Percentiles rank a stretch among this genome's conserved stretches.
These are phyloP conservation scores for Acaromyces ingoldii DNA, from an alignment of 1,284 basidiomycete species.

Conservation along the genomic window DNA sequence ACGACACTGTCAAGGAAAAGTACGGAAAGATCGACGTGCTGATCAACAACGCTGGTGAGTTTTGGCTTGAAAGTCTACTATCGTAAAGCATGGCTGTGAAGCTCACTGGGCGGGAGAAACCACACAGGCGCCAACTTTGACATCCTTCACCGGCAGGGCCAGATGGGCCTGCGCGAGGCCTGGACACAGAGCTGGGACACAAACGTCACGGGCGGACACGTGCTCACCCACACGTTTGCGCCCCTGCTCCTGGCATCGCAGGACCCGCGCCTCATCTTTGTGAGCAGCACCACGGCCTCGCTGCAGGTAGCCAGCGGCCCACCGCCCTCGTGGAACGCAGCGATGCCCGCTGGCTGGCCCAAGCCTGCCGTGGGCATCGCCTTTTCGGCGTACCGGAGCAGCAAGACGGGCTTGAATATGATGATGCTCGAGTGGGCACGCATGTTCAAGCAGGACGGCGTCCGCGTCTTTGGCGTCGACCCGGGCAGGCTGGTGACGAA, in stretches of 20 bases:
- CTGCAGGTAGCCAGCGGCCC: neutral
- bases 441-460: neutral
- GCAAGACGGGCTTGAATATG: neutral
- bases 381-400: neutral
- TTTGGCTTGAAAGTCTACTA: too few relatives aligned
- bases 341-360: neutral
- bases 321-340: neutral
- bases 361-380: neutral
- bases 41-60: constrained; percentile 3
- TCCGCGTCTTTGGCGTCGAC: neutral
- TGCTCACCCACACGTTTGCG: neutral
- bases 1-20: neutral
- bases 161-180: neutral
- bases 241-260: neutral
- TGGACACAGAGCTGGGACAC: neutral
- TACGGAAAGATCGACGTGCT: neutral
- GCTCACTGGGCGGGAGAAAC: neutral
- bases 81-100: neutral
- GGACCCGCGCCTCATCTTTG: neutral
- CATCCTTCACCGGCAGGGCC: neutral
- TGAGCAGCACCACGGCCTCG: neutral
- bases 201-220: neutral
- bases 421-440: neutral
- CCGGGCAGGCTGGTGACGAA: neutral
- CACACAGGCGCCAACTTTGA: neutral